Percentiles rank a stretch among this genome's conserved stretches.
Evolutionary conservation across 1,139 yeast species (phyloP).

Genomic region (Geotrichum aggregatum): DNA sequence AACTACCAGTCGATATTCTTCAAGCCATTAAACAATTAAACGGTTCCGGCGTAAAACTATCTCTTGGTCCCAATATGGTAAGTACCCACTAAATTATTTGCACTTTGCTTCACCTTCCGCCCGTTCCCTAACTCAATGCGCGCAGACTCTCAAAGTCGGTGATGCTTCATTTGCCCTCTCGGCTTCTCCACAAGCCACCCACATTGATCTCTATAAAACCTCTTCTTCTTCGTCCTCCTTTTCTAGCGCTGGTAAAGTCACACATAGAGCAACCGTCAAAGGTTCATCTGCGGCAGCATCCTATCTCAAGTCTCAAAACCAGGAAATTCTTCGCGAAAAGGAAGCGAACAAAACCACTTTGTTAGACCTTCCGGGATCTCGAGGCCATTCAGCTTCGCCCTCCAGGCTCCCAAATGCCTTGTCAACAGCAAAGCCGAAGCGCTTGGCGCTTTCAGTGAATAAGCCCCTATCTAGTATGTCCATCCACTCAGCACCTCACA

Average conservation of each 20-base stretch:
- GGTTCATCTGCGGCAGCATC: constrained; percentile 22
- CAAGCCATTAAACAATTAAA: constrained; percentile 13
- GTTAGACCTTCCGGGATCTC: constrained; percentile 24
- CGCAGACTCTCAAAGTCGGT: constrained; percentile 21
- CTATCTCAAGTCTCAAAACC: constrained; percentile 27
- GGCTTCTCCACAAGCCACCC: constrained; percentile 8
- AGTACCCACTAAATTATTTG: neutral
- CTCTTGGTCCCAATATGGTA: constrained; percentile 12
- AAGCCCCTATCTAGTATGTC: constrained; percentile 31
- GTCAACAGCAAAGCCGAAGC: constrained; percentile 19
- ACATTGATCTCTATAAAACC: constrained; percentile 10
- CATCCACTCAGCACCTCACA: constrained; percentile 31
- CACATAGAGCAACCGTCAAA: constrained; percentile 28
- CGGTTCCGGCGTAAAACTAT: constrained; percentile 13
- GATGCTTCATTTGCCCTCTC: constrained; percentile 6
- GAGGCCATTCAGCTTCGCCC: constrained; percentile 22
- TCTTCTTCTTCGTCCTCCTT: constrained; percentile 15
- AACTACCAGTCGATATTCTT: constrained; percentile 31
- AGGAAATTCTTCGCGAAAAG: constrained; percentile 25
- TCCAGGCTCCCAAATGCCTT: constrained; percentile 11
- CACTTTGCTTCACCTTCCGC: neutral
- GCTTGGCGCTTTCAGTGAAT: constrained; percentile 21
- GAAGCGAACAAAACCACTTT: constrained; percentile 29
- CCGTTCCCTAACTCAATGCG: neutral
- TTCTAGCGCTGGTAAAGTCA: constrained; percentile 27